These are phyloP conservation scores for Penicillium paradoxum DNA, from an alignment of 495 filamentous ascomycete genomes.

Conservation along the genomic window DNA sequence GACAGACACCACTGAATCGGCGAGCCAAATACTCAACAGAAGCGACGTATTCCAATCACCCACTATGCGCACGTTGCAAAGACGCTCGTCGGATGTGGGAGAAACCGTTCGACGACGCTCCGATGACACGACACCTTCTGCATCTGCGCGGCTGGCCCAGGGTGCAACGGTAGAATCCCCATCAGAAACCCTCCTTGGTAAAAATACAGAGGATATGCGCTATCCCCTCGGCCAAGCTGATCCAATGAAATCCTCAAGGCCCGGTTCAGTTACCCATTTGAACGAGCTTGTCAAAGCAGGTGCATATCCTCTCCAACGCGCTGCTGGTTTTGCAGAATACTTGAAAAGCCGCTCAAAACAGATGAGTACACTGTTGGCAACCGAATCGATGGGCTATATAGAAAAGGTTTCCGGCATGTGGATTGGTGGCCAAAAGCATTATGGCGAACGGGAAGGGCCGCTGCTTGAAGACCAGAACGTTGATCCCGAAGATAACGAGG, in stretches of 20 bases:
- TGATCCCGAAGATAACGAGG: conserved; percentile 61
- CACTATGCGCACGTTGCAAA: conserved; percentile 51
- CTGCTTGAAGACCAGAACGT: conserved; percentile 57
- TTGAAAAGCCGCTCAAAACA: conserved; percentile 68
- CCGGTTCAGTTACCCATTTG: conserved; percentile 7
- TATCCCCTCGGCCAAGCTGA: conserved; percentile 16
- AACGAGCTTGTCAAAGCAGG: conserved; percentile 66
- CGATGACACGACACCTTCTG: conserved; percentile 39
- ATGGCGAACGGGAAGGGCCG: conserved; percentile 67
- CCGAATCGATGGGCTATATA: conserved; percentile 94
- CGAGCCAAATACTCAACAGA: conserved; percentile 80
- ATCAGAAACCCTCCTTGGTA: background rate
- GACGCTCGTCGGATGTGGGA: conserved; percentile 24
- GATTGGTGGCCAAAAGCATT: conserved; percentile 86
- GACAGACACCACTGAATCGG: conserved; percentile 71
- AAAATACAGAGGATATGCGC: background rate
- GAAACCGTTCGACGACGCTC: conserved; percentile 33
- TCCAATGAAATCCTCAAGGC: conserved; percentile 9
- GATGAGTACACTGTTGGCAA: conserved; percentile 82
- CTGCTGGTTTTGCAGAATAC: conserved; percentile 78
- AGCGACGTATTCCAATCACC: conserved; percentile 91
- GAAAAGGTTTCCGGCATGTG: conserved; percentile 98
- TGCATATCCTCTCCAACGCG: conserved; percentile 77
- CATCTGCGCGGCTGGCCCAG: conserved; percentile 14
- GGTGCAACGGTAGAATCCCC: background rate